These are phyloP conservation scores for Zhuliangozyma parablackwelliae DNA, from an alignment of 1,139 yeast species.

Conservation along the genomic window DNA sequence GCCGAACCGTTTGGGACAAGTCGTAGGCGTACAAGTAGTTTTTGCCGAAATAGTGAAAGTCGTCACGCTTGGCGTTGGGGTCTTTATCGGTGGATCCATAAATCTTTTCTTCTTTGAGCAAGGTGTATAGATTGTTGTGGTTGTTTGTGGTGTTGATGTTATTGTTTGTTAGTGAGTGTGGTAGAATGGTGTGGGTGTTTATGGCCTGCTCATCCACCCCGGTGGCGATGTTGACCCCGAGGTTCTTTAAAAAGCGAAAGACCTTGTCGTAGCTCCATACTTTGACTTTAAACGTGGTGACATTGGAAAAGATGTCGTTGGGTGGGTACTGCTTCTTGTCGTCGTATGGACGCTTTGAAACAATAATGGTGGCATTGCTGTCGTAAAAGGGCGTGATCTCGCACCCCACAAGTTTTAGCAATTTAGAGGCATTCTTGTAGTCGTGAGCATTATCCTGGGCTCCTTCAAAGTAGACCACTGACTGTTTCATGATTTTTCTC, in stretches of 20 bases:
- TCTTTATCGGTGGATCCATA: conserved; percentile 89
- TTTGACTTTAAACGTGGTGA: conserved; percentile 57
- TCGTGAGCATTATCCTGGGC: conserved; percentile 43
- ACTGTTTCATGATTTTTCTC: conserved; percentile 69
- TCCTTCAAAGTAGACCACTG: conserved; percentile 81
- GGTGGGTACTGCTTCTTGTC: conserved; percentile 26
- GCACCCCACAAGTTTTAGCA: conserved; percentile 59
- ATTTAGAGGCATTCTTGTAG: conserved; percentile 49
- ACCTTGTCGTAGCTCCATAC: conserved; percentile 90
- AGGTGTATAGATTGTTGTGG: conserved; percentile 48
- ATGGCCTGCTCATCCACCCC: conserved; percentile 13
- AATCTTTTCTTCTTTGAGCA: conserved; percentile 78
- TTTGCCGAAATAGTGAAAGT: conserved; percentile 70
- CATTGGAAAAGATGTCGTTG: conserved; percentile 66
- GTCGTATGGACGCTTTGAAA: conserved; percentile 50
- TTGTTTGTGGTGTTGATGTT: neutral
- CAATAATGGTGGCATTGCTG: conserved; percentile 73
- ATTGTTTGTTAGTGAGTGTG: conserved; percentile 5
- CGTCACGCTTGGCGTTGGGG: conserved; percentile 79
- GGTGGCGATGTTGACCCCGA: conserved; percentile 43
- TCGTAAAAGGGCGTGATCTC: conserved; percentile 72
- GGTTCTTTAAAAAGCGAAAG: conserved; percentile 67
- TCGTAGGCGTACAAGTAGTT: conserved; percentile 77
- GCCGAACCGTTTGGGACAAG: conserved; percentile 71
- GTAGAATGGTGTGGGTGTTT: conserved; percentile 7